Evolutionary conservation across 192 early-diverging fungal genomes (phyloP).

Genomic region (Backusella tarrabulga): DNA sequence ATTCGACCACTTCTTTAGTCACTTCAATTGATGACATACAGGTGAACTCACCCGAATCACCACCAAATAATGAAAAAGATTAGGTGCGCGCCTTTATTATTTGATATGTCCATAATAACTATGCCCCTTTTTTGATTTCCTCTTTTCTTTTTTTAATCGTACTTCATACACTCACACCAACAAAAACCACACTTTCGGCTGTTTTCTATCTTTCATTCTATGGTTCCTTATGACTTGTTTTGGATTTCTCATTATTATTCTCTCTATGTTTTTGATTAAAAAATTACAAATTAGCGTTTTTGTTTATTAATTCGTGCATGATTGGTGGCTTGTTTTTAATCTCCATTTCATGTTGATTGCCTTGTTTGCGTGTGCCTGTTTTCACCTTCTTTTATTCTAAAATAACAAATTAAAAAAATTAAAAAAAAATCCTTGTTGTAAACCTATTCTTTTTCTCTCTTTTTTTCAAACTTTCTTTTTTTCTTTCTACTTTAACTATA

Average conservation of each 20-base stretch:
- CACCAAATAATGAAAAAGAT: background rate
- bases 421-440: background rate
- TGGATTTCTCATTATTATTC: background rate
- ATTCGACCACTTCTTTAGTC: background rate
- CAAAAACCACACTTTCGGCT: background rate
- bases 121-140: background rate
- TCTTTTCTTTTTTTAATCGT: background rate
- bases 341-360: background rate
- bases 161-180: background rate
- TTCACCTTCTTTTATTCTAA: background rate
- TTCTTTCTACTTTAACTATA: background rate
- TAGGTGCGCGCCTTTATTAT: background rate
- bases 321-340: conserved; percentile 5
- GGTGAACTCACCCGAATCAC: background rate
- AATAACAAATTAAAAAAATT: background rate
- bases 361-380: background rate
- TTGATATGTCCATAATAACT: background rate
- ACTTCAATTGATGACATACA: background rate
- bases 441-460: background rate
- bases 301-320: background rate
- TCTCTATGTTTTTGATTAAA: background rate
- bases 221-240: background rate
- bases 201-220: background rate
- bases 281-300: background rate
- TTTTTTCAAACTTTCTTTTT: background rate